Percentiles rank a stretch among this genome's conserved stretches.
These are phyloP conservation scores for Diutina pseudorugosa DNA, from an alignment of 1,139 yeast genomes.

Conservation along the genomic window DNA sequence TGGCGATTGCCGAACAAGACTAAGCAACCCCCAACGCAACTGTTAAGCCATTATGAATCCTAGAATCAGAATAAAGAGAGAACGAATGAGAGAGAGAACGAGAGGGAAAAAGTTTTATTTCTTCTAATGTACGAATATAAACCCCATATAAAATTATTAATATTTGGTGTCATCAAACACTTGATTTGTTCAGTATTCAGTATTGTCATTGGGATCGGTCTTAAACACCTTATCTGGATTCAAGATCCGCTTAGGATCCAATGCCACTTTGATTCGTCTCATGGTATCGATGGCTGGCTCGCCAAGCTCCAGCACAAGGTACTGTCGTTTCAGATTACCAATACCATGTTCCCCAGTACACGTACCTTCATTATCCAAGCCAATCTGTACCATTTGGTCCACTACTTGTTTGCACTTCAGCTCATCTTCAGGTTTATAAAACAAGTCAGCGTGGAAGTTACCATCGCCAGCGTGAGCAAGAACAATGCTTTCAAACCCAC, in stretches of 20 bases:
- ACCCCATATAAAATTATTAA: neutral
- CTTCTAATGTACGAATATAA: too few species aligned
- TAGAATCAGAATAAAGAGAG: too few species aligned
- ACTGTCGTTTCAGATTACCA: slow-evolving; percentile 43
- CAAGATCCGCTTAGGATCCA: slow-evolving; percentile 40
- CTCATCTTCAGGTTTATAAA: slow-evolving; percentile 35
- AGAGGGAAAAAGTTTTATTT: too few species aligned
- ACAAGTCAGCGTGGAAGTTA: slow-evolving; percentile 42
- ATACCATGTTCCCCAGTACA: slow-evolving; percentile 58
- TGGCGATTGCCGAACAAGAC: slow-evolving; percentile 93
- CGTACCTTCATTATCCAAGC: slow-evolving; percentile 48
- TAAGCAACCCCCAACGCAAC: too few species aligned
- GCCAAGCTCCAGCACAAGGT: slow-evolving; percentile 39
- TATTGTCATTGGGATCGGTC: neutral
- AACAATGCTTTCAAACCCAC: slow-evolving; percentile 27
- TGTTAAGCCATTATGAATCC: too few species aligned
- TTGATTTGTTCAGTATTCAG: too few species aligned
- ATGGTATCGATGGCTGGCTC: slow-evolving; percentile 37
- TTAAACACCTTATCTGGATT: slow-evolving; percentile 4
- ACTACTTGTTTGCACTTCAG: slow-evolving; percentile 35
- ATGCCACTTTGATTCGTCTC: slow-evolving; percentile 41
- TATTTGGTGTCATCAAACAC: too few species aligned
- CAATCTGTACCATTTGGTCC: slow-evolving; percentile 56
- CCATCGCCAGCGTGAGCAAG: slow-evolving; percentile 60
- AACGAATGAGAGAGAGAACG: too few species aligned